Percentiles rank a stretch among this genome's conserved stretches.
Evolutionary conservation across 208 protist species (phyloP).

Genomic region (Leishmania major): DNA sequence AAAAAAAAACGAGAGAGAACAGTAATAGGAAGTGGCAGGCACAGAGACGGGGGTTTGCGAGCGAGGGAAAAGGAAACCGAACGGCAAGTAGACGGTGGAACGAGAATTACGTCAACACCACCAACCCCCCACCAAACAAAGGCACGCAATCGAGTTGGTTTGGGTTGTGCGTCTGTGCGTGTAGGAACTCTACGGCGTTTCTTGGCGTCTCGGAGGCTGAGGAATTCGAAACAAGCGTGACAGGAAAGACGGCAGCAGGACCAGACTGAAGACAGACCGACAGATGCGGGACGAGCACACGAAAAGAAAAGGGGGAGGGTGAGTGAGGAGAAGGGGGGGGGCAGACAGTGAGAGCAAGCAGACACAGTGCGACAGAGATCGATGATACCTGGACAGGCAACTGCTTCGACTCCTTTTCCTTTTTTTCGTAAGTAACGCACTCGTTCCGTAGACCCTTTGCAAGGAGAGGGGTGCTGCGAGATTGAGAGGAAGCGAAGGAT

Average conservation of each 20-base stretch:
- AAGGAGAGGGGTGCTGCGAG: too few relatives aligned
- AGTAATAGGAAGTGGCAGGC: background rate
- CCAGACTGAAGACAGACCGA: background rate
- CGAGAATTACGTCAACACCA: background rate
- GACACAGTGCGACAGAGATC: background rate
- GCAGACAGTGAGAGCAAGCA: background rate
- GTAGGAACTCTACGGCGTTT: background rate
- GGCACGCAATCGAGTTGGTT: background rate
- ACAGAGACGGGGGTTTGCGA: background rate
- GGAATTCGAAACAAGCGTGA: background rate
- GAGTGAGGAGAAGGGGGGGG: too few relatives aligned
- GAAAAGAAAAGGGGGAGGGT: background rate
- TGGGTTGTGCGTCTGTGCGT: background rate
- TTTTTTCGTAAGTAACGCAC: background rate
- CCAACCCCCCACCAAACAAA: too few relatives aligned
- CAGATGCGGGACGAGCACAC: background rate
- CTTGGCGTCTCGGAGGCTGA: too few relatives aligned
- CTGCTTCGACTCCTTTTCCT: background rate
- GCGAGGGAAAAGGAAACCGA: background rate
- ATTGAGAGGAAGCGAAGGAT: too few relatives aligned
- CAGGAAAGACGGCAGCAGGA: background rate
- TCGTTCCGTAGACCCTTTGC: too few relatives aligned
- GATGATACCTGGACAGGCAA: background rate
- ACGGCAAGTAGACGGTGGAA: background rate
- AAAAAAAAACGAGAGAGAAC: too few relatives aligned